These are phyloP conservation scores for Zymoseptoria ardabiliae DNA, from an alignment of 2,329 filamentous ascomycete genomes.

Conservation along the genomic window DNA sequence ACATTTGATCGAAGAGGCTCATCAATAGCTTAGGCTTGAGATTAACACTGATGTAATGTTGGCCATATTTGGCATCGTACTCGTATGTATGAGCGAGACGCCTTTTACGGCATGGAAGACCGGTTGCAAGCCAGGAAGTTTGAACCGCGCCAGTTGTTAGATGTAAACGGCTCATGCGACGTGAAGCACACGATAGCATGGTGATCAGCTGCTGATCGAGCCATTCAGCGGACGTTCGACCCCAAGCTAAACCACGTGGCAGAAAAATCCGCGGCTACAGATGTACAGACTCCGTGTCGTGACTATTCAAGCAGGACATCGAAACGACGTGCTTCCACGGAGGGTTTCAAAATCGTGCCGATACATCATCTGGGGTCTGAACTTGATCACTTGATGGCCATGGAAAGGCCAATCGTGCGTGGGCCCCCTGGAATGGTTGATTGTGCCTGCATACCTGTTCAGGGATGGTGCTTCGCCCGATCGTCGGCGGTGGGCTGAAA, in stretches of 20 bases:
- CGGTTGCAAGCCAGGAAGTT: too few relatives aligned
- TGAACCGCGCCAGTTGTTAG: too few relatives aligned
- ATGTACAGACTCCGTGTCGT: too few relatives aligned
- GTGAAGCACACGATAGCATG: background rate
- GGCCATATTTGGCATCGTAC: too few relatives aligned
- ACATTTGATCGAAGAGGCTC: too few relatives aligned
- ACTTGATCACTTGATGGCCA: background rate
- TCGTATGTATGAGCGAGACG: too few relatives aligned
- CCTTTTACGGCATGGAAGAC: too few relatives aligned
- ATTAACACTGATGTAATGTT: too few relatives aligned
- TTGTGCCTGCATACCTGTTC: background rate
- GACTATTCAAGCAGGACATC: background rate
- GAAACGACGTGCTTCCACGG: background rate
- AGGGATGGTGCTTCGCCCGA: background rate
- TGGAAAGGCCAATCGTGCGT: background rate
- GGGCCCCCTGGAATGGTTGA: background rate
- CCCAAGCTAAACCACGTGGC: background rate
- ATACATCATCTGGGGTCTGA: background rate
- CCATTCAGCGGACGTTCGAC: background rate
- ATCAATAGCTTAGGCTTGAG: too few relatives aligned
- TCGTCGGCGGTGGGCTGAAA: background rate
- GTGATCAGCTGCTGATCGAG: background rate
- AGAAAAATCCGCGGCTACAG: background rate
- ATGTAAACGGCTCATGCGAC: too few relatives aligned
- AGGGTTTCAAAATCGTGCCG: background rate